These are phyloP conservation scores for Camillea tinctor DNA, from an alignment of 2,329 filamentous ascomycete species.

Conservation along the genomic window DNA sequence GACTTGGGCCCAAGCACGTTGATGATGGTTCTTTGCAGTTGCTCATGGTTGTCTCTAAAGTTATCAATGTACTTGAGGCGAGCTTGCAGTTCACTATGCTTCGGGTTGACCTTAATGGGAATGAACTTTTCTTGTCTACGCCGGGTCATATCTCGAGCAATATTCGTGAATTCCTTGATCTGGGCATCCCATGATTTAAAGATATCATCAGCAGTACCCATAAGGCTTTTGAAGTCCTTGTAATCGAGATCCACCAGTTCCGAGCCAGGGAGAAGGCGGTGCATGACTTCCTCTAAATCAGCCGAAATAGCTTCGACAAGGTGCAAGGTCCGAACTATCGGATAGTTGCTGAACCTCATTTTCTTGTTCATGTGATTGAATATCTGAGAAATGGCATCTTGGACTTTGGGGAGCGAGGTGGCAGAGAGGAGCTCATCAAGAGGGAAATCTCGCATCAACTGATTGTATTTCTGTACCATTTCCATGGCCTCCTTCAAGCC, in stretches of 20 bases:
- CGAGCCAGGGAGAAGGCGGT: conserved; percentile 79
- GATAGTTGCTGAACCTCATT: conserved; percentile 92
- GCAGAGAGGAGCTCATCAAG: conserved; percentile 92
- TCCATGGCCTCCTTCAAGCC: conserved; percentile 95
- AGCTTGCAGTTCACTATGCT: conserved; percentile 85
- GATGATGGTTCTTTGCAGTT: conserved; percentile 92
- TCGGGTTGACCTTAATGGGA: conserved; percentile 90
- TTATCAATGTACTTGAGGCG: conserved; percentile 90
- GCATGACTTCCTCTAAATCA: conserved; percentile 84
- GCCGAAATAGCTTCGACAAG: conserved; percentile 97
- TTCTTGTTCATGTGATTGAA: conserved; percentile 98
- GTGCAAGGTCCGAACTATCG: conserved; percentile 83
- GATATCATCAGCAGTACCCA: conserved; percentile 79
- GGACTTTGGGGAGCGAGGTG: conserved; percentile 81
- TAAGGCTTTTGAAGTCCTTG: conserved; percentile 81
- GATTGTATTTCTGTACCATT: conserved; percentile 96
- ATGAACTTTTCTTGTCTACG: conserved; percentile 97
- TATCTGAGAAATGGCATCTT: conserved; percentile 85
- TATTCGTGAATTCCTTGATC: conserved; percentile 96
- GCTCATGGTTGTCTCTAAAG: conserved; percentile 96
- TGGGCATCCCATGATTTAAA: conserved; percentile 95
- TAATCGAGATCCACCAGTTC: conserved; percentile 92
- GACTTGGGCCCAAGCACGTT: conserved; percentile 86
- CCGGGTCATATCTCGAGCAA: conserved; percentile 90
- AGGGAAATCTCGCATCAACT: conserved; percentile 97